These are phyloP conservation scores for Cyathus striatus DNA, from an alignment of 768 basidiomycete species.

Conservation along the genomic window DNA sequence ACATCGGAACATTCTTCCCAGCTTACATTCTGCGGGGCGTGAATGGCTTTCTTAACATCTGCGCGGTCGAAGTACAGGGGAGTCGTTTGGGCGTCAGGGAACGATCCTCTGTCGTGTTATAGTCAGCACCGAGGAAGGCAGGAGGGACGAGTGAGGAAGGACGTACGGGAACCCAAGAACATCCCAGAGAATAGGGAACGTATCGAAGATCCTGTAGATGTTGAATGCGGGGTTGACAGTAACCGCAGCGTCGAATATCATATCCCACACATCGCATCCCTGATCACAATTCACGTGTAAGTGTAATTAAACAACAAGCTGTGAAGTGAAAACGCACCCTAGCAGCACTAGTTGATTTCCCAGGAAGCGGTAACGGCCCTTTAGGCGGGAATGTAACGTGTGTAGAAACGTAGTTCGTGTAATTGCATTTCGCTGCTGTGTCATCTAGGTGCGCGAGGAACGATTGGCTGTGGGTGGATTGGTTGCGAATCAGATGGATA, in stretches of 20 bases:
- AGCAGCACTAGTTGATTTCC: conserved; percentile 38
- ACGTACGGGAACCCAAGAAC: conserved; percentile 77
- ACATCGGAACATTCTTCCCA: conserved; percentile 63
- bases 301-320: no score
- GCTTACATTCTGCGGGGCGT: conserved; percentile 54
- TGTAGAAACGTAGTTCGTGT: conserved; percentile 55
- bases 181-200: conserved; percentile 71
- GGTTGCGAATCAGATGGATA: neutral
- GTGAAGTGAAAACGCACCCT: no score
- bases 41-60: conserved; percentile 68
- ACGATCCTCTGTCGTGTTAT: conserved; percentile 42
- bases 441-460: conserved; percentile 57
- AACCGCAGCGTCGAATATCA: conserved; percentile 58
- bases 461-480: conserved; percentile 39
- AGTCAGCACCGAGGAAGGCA: neutral
- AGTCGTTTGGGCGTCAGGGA: conserved; percentile 42
- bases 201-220: conserved; percentile 75
- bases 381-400: conserved; percentile 65
- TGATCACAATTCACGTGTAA: no score
- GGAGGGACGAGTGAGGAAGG: neutral
- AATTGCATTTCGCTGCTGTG: conserved; percentile 51
- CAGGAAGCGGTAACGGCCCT: conserved; percentile 65
- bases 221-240: conserved; percentile 71
- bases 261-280: conserved; percentile 66
- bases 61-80: conserved; percentile 67